Evolutionary conservation across 768 basidiomycete genomes (phyloP), one percentile per base, ranked within the genome.

Genomic region (Lactarius sanguifluus): DNA sequence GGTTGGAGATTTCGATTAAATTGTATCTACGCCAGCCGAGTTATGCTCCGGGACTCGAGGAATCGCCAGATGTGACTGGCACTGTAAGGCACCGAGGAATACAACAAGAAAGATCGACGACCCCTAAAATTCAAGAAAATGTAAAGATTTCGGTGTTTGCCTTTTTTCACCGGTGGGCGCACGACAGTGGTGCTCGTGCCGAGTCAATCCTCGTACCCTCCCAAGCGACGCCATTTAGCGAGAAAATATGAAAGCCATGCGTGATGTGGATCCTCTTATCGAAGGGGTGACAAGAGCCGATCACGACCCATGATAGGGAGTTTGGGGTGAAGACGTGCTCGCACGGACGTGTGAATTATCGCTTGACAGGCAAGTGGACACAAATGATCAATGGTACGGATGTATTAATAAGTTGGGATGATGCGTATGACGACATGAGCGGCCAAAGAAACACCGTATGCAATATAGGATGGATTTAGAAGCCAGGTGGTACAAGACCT

Each of bases 401-500:
- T 61, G 59, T 34, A 65, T 66, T 66, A 57, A 57, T 56, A 32
- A 13, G 34, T 16, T 30, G 62, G 55, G 28, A 63, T n/a, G 30
- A 57, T 25, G 65, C 36, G 59, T 61, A 61, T 57, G 43, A 61
- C 41, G 47, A 57, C 43, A 65, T 50, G 47, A 25, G 1, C 28
- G 4, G 55, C 8, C 55, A 56, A 34, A 34, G 30, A 34, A 34
- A 25, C 20, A 56, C 41, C 18, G 34, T 40, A 57, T 66, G 50
- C 7, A 47, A 20, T 13, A 40, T 40, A 18, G 23, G 13, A 36
- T 34, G 10, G 9, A 13, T 45, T 69, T 47, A 71, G 45, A 71
- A 71, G 25, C 70, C 70, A 40, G 70, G 70, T 45, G 70, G 68
- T 1, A 69, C 68, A 54, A 71, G 64, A 34, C 57, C 65, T 69